phyloP scores from a whole-genome alignment of 805 yeast species.

The Candida cerambycidarum region DNA sequence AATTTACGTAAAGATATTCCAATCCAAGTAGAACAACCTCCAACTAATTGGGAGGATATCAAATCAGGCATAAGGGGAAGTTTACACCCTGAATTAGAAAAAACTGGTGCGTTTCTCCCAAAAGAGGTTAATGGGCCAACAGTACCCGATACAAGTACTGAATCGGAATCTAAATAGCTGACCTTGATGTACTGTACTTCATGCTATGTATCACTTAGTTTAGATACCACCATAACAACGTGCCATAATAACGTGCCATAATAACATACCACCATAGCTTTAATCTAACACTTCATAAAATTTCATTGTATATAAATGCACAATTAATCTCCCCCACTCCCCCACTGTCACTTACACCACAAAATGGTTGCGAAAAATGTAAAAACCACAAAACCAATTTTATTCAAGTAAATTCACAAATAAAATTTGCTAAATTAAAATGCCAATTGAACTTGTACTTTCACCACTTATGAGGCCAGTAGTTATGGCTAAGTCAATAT shows the following conservation, averaged over 20 bases:
- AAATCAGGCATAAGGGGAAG: slow-evolving; percentile 29
- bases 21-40: slow-evolving; percentile 37
- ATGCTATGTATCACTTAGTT: too few species aligned
- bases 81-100: slow-evolving; percentile 28
- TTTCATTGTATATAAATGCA: too few species aligned
- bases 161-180: too few species aligned
- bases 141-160: too few species aligned
- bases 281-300: too few species aligned
- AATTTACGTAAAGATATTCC: slow-evolving; percentile 59
- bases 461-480: slow-evolving; percentile 62
- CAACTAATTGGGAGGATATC: slow-evolving; percentile 40
- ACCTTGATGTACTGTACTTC: too few species aligned
- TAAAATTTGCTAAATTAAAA: slow-evolving; percentile 20
- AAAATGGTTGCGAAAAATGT: slow-evolving; percentile 6
- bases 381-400: slow-evolving; percentile 4
- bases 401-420: slow-evolving; percentile 2
- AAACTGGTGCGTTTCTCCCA: slow-evolving; percentile 1
- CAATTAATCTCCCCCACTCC: too few species aligned
- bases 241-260: too few species aligned
- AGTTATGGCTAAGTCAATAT: slow-evolving; percentile 51
- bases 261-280: too few species aligned
- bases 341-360: neutral
- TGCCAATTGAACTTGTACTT: slow-evolving; percentile 61
- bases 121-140: neutral
- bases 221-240: too few species aligned